These are phyloP conservation scores for Aplosporella prunicola DNA, from an alignment of 2,329 filamentous ascomycete species.

Conservation along the genomic window DNA sequence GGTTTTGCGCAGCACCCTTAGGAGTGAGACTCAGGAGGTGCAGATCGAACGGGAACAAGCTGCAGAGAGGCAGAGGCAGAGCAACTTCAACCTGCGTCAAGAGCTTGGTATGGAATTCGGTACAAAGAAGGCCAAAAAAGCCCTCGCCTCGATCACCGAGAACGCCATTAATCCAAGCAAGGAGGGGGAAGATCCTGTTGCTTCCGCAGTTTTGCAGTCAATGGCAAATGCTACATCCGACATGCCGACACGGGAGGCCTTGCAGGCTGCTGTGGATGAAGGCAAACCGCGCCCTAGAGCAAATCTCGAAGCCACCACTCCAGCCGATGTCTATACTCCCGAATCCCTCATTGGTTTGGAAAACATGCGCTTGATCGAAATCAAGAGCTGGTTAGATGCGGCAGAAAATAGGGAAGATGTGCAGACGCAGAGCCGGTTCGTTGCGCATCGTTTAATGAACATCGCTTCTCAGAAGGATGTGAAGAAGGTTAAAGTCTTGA, in stretches of 20 bases:
- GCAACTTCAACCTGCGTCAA: conserved; percentile 8
- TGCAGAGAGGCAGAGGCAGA: conserved; percentile 19
- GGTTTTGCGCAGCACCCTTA: conserved; percentile 43
- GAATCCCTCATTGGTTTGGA: conserved; percentile 57
- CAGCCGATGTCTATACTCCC: conserved; percentile 64
- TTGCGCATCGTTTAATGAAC: conserved; percentile 53
- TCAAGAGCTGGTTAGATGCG: conserved; percentile 66
- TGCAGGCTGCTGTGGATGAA: conserved; percentile 55
- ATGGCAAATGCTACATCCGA: conserved; percentile 53
- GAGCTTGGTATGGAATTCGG: conserved; percentile 69
- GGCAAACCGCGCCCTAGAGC: conserved; percentile 64
- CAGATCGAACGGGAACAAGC: conserved; percentile 22
- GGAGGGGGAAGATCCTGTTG: conserved; percentile 21
- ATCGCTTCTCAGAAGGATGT: conserved; percentile 45
- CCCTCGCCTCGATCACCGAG: conserved; percentile 56
- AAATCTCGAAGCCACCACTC: conserved; percentile 56
- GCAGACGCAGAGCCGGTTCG: conserved; percentile 51
- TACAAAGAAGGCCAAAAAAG: conserved; percentile 78
- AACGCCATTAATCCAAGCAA: conserved; percentile 53
- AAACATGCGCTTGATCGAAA: conserved; percentile 56
- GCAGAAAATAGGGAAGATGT: conserved; percentile 51
- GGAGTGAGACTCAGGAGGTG: conserved; percentile 35
- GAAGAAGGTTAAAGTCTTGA: conserved; percentile 38
- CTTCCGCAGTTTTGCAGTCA: conserved; percentile 46
- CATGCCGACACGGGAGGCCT: conserved; percentile 58